phyloP scores from a whole-genome alignment of 306 rosid genomes.

The Glycyrrhiza uralensis region DNA sequence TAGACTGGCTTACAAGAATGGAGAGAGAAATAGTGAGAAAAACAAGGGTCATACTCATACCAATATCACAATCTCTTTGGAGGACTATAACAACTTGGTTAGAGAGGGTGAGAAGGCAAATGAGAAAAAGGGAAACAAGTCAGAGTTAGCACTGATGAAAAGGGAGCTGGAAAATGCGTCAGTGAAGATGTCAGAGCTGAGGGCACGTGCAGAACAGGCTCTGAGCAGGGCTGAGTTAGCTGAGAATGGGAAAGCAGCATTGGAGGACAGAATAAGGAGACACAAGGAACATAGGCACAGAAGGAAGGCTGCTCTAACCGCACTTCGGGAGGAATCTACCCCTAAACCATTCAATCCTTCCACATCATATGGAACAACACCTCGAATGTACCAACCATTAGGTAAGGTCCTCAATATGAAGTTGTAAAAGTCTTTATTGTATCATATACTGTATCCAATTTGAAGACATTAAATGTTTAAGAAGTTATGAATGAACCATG shows the following conservation, averaged over 20 bases:
- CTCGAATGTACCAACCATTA: constrained; percentile 38
- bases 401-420: constrained; percentile 69
- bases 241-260: constrained; percentile 62
- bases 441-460: neutral
- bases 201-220: constrained; percentile 81
- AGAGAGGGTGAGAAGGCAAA: constrained; percentile 25
- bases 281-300: constrained; percentile 48
- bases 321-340: constrained; percentile 47
- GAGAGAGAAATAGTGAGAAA: constrained; percentile 23
- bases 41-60: too few species aligned
- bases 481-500: neutral
- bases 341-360: constrained; percentile 41
- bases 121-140: constrained; percentile 16
- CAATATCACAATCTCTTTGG: constrained; percentile 27
- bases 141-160: constrained; percentile 53
- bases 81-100: constrained; percentile 33
- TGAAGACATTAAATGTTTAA: neutral
- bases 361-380: constrained; percentile 27
- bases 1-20: constrained; percentile 32
- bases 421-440: constrained; percentile 34
- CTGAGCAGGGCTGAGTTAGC: constrained; percentile 71
- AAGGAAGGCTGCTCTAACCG: constrained; percentile 59
- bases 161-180: constrained; percentile 58
- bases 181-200: constrained; percentile 49
- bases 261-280: constrained; percentile 62